phyloP scores from a whole-genome alignment of 352 stramenopile species.

The Phytophthora pini region DNA sequence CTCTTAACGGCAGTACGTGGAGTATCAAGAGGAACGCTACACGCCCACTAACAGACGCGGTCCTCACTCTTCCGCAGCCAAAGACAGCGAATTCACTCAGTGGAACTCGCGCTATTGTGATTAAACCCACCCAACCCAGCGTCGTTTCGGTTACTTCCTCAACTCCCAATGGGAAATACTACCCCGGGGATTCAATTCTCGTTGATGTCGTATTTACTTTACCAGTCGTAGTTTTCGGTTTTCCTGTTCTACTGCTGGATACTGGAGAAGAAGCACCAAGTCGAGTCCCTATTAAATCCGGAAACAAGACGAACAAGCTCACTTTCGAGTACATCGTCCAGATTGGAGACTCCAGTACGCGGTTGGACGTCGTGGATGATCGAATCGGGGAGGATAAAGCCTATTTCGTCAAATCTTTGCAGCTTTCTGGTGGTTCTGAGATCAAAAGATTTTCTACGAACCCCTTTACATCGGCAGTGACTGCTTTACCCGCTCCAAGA shows the following conservation, averaged over 20 bases:
- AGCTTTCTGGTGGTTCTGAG: slow-evolving; percentile 34
- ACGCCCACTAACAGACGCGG: slow-evolving; percentile 50
- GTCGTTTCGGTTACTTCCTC: slow-evolving; percentile 46
- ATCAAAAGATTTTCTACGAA: slow-evolving; percentile 62
- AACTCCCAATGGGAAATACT: slow-evolving; percentile 56
- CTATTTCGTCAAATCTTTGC: slow-evolving; percentile 59
- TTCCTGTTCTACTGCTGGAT: slow-evolving; percentile 47
- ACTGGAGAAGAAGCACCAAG: slow-evolving; percentile 18
- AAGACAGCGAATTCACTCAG: slow-evolving; percentile 51
- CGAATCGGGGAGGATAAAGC: slow-evolving; percentile 38
- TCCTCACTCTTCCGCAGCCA: slow-evolving; percentile 53
- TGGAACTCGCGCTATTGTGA: slow-evolving; percentile 52
- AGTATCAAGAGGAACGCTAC: slow-evolving; percentile 56
- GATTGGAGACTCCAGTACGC: slow-evolving; percentile 42
- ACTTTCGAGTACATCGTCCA: slow-evolving; percentile 59
- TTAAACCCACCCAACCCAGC: slow-evolving; percentile 58
- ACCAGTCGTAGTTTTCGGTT: slow-evolving; percentile 64
- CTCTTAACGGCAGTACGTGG: slow-evolving; percentile 33
- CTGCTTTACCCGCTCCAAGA: slow-evolving; percentile 55
- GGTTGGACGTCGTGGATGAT: slow-evolving; percentile 64
- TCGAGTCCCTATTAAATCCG: slow-evolving; percentile 33
- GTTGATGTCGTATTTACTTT: slow-evolving; percentile 70
- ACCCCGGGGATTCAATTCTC: slow-evolving; percentile 57
- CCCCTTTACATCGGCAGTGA: slow-evolving; percentile 48
- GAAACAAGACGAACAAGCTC: slow-evolving; percentile 53